phyloP scores from a whole-genome alignment of 1,284 basidiomycete species.

The Anthracocystis panici-leucophaei region DNA sequence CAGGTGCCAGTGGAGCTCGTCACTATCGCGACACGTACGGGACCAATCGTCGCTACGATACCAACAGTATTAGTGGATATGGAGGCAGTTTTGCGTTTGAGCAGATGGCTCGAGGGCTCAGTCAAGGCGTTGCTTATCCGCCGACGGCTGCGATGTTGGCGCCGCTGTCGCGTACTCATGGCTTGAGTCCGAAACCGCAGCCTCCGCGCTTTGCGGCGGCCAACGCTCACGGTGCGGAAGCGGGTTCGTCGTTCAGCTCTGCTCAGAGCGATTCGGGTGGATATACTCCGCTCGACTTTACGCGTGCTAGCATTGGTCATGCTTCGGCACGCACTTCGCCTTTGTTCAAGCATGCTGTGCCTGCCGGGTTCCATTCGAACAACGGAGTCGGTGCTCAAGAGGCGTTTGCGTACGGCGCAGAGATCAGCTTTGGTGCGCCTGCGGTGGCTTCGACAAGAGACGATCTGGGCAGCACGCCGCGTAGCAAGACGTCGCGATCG shows the following conservation, averaged over 20 bases:
- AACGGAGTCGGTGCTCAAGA: slow-evolving; percentile 40
- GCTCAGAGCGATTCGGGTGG: slow-evolving; percentile 54
- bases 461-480: slow-evolving; percentile 35
- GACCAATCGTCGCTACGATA: slow-evolving; percentile 45
- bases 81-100: slow-evolving; percentile 66
- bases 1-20: slow-evolving; percentile 24
- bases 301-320: slow-evolving; percentile 43
- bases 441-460: slow-evolving; percentile 33
- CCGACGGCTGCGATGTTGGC: slow-evolving; percentile 65
- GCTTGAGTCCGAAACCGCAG: slow-evolving; percentile 56
- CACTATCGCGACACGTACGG: slow-evolving; percentile 46
- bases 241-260: slow-evolving; percentile 36
- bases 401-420: slow-evolving; percentile 58
- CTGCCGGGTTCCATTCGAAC: slow-evolving; percentile 21
- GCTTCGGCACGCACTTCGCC: slow-evolving; percentile 56
- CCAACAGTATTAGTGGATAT: slow-evolving; percentile 40
- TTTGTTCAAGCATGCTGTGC: slow-evolving; percentile 50
- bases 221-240: slow-evolving; percentile 16
- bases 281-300: slow-evolving; percentile 35
- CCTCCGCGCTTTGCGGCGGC: slow-evolving; percentile 30
- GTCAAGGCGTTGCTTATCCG: slow-evolving; percentile 58
- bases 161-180: slow-evolving; percentile 62
- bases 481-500: slow-evolving; percentile 50
- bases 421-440: slow-evolving; percentile 57
- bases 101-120: slow-evolving; percentile 65